Evolutionary conservation across 257 asterid genomes (phyloP).

Genomic region (Scutellaria barbata): DNA sequence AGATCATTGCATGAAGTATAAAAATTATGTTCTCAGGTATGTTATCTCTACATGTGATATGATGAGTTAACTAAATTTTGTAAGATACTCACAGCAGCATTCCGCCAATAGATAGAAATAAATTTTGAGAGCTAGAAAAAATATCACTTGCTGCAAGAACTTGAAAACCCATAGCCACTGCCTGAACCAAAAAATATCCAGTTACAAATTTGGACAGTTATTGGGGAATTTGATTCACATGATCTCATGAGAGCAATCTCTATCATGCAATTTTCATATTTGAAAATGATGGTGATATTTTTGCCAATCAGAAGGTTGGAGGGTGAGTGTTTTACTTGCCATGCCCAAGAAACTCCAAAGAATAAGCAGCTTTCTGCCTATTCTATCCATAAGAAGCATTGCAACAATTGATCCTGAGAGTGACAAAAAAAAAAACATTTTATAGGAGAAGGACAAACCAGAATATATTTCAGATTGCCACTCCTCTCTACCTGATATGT

Average conservation of each 20-base stretch:
- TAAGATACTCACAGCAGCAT: slow-evolving; percentile 76
- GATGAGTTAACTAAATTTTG: slow-evolving; percentile 20
- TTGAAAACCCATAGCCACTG: slow-evolving; percentile 72
- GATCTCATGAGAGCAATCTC: neutral
- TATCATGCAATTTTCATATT: neutral
- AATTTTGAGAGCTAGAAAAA: slow-evolving; percentile 45
- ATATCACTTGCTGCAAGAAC: slow-evolving; percentile 63
- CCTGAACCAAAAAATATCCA: slow-evolving; percentile 52
- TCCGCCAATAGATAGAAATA: slow-evolving; percentile 80
- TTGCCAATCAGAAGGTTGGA: slow-evolving; percentile 22
- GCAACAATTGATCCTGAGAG: slow-evolving; percentile 78
- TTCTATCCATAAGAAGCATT: slow-evolving; percentile 88
- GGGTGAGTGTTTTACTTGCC: slow-evolving; percentile 65
- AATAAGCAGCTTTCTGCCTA: slow-evolving; percentile 92
- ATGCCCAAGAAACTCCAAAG: slow-evolving; percentile 91
- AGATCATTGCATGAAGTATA: neutral
- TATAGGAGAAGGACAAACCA: slow-evolving; percentile 10
- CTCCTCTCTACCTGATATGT: slow-evolving; percentile 63
- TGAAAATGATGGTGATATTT: slow-evolving; percentile 24
- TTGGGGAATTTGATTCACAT: slow-evolving; percentile 11
- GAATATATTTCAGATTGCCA: neutral
- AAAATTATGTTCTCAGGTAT: no score
- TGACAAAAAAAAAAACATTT: slow-evolving; percentile 25
- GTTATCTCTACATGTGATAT: neutral
- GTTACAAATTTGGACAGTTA: slow-evolving; percentile 28